phyloP scores from a whole-genome alignment of 495 filamentous ascomycete species.

The Umbilicaria muhlenbergii region DNA sequence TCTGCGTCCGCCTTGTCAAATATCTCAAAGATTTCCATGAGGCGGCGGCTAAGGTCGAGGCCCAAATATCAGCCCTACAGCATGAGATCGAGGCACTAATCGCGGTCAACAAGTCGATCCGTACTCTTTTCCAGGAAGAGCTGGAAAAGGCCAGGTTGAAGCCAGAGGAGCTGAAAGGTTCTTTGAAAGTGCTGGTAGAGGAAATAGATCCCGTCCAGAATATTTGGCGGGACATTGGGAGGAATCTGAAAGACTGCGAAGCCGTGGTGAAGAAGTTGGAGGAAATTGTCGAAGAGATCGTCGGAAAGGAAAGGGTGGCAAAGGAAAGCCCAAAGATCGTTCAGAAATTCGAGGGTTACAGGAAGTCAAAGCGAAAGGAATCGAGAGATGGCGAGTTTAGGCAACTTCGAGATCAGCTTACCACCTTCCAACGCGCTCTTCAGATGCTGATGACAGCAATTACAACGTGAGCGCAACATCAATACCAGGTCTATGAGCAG shows the following conservation, averaged over 20 bases:
- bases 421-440: constrained; percentile 11
- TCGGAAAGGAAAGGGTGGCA: constrained; percentile 1
- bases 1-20: constrained; percentile 7
- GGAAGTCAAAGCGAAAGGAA: constrained; percentile 10
- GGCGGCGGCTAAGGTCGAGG: constrained; percentile 4
- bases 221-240: constrained; percentile 1
- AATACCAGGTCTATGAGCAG: constrained; percentile 17
- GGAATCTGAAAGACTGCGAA: constrained; percentile 5
- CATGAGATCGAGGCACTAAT: constrained; percentile 3
- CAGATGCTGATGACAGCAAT: constrained; percentile 12
- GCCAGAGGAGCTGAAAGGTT: not conserved
- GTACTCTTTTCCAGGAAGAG: not conserved
- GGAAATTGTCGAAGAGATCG: constrained; percentile 7
- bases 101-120: constrained; percentile 1
- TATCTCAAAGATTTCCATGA: constrained; percentile 7
- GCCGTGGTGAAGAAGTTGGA: constrained; percentile 6
- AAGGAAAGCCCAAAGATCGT: constrained; percentile 1
- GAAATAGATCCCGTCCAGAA: not conserved
- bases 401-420: constrained; percentile 8
- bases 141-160: no score
- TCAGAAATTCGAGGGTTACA: constrained; percentile 7
- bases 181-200: not conserved
- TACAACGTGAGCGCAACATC: constrained; percentile 10
- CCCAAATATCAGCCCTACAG: constrained; percentile 2
- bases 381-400: constrained; percentile 8